phyloP scores from a whole-genome alignment of 2,329 filamentous ascomycete species.

The Colletotrichum coccodes region DNA sequence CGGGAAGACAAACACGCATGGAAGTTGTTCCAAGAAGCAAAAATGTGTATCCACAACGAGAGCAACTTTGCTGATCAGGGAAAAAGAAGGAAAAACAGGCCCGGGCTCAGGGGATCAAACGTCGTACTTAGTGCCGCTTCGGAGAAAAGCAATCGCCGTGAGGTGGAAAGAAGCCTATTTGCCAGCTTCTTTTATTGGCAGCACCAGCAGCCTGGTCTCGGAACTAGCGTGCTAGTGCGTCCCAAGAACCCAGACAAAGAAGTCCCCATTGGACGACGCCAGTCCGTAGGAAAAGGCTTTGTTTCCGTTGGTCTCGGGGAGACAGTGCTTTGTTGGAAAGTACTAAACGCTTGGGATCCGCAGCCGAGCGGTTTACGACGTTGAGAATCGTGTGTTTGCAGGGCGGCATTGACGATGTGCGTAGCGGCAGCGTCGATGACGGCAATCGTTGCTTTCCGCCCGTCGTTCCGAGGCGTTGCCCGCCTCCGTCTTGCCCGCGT shows the following conservation, averaged over 20 bases:
- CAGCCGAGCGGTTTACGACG: not conserved
- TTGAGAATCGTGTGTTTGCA: not conserved
- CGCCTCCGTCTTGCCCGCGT: constrained; percentile 9
- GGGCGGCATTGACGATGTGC: not conserved
- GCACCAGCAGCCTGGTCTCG: constrained; percentile 14
- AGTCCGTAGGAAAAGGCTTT: constrained; percentile 4
- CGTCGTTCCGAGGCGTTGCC: not conserved
- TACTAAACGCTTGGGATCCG: not conserved
- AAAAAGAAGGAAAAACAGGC: constrained; percentile 2
- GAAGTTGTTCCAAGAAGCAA: constrained; percentile 8
- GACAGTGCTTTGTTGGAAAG: not conserved
- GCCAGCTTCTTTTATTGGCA: constrained; percentile 28
- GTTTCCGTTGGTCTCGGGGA: not conserved
- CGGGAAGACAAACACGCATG: constrained; percentile 7
- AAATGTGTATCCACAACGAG: constrained; percentile 4
- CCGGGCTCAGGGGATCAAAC: constrained; percentile 12
- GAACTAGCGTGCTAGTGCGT: constrained; percentile 13
- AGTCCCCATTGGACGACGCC: constrained; percentile 13
- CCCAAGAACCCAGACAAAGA: constrained; percentile 24
- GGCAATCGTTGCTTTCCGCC: not conserved
- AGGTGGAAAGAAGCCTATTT: constrained; percentile 31
- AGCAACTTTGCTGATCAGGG: not conserved
- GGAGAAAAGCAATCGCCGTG: constrained; percentile 24
- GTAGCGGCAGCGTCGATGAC: not conserved
- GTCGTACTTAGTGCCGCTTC: constrained; percentile 1